A percentile compares a stretch with the other conserved stretches of the same genome.
Conservation (phyloP, 2,329 filamentous ascomycete species). For the Ophiostoma sp. region DNA sequence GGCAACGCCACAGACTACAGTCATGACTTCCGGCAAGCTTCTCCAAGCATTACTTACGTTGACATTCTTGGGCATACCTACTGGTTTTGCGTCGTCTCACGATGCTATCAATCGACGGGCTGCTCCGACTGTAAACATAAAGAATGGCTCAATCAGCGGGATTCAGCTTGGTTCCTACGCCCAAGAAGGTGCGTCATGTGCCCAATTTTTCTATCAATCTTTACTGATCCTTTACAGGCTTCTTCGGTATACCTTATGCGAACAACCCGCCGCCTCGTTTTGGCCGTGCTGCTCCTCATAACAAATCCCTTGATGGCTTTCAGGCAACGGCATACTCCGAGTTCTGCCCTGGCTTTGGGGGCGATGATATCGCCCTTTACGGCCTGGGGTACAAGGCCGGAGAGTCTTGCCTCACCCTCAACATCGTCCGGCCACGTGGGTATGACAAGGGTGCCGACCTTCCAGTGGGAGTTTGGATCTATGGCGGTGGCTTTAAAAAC, state of each 20-base stretch:
- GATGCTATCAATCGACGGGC: neutral
- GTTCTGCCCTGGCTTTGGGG: neutral
- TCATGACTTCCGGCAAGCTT: neutral
- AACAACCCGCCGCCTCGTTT: neutral
- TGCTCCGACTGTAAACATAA: neutral
- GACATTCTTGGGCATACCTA: neutral
- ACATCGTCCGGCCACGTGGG: neutral
- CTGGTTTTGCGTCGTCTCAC: neutral
- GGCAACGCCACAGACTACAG: neutral
- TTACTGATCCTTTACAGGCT: neutral
- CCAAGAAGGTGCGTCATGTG: constrained; percentile 1
- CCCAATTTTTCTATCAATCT: neutral
- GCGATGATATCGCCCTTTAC: neutral
- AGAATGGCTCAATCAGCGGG: neutral
- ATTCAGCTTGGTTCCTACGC: constrained; percentile 1
- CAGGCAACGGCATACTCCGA: constrained; percentile 3
- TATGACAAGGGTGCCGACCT: neutral
- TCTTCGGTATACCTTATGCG: neutral
- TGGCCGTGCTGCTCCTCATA: neutral
- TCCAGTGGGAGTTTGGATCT: neutral
- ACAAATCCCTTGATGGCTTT: neutral
- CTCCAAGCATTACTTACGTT: neutral
- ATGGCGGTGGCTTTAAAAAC: neutral
- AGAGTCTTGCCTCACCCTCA: constrained; percentile 4
- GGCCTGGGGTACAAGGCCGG: constrained; percentile 1